Evolutionary conservation across 2,329 filamentous ascomycete species (phyloP).

Genomic region (Aspergillus sp.): DNA sequence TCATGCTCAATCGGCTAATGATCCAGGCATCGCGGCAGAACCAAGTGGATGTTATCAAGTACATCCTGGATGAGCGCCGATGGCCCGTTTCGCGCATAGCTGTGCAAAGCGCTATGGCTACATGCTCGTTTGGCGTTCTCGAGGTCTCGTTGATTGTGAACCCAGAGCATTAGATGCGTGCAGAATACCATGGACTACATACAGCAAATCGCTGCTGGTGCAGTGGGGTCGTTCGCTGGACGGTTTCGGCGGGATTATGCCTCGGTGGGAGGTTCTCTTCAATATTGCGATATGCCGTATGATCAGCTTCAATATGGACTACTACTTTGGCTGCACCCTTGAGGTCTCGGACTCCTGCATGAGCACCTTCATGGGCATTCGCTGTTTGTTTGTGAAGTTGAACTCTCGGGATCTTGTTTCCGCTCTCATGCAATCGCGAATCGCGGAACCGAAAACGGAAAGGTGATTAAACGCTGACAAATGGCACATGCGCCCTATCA

Average conservation of each 20-base stretch:
- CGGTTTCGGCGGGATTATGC: slow-evolving; percentile 68
- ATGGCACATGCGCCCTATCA: too few relatives aligned
- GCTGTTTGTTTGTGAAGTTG: too few relatives aligned
- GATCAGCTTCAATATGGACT: slow-evolving; percentile 95
- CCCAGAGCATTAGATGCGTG: too few relatives aligned
- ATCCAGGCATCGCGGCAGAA: background rate
- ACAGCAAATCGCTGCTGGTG: slow-evolving; percentile 36
- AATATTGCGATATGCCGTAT: slow-evolving; percentile 87
- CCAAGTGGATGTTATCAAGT: background rate
- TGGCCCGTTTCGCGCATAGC: background rate
- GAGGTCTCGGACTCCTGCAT: too few relatives aligned
- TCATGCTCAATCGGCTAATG: background rate
- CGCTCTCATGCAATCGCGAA: too few relatives aligned
- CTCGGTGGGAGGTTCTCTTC: slow-evolving; percentile 94
- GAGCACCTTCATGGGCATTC: too few relatives aligned
- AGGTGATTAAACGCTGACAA: too few relatives aligned
- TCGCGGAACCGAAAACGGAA: too few relatives aligned
- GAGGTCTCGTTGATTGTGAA: too few relatives aligned
- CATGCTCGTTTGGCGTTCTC: background rate
- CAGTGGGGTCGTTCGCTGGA: slow-evolving; percentile 66
- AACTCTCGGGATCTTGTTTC: too few relatives aligned
- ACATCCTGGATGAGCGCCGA: background rate
- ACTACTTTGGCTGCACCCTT: slow-evolving; percentile 60
- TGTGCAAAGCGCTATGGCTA: background rate
- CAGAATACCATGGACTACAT: too few relatives aligned